phyloP scores from a whole-genome alignment of 2,329 filamentous ascomycete genomes.

The Catunica adiposa region DNA sequence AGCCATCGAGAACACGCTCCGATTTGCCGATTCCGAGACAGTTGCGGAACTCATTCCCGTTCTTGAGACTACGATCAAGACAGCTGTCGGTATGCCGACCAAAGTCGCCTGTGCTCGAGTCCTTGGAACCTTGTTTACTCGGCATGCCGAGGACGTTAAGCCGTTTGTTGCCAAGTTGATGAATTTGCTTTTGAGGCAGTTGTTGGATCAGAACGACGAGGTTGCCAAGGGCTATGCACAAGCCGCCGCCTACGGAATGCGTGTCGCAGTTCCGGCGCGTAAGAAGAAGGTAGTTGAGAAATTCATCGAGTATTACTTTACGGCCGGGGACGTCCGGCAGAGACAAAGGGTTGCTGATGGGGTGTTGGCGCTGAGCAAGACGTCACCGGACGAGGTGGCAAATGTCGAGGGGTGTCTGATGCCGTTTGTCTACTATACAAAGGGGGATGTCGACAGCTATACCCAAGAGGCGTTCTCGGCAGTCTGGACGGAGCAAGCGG shows the following conservation, averaged over 20 bases:
- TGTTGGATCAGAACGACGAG: constrained; percentile 84
- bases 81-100: constrained; percentile 75
- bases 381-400: constrained; percentile 77
- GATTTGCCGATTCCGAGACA: constrained; percentile 61
- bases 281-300: constrained; percentile 35
- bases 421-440: constrained; percentile 75
- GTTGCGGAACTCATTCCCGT: constrained; percentile 57
- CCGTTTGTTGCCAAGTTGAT: constrained; percentile 63
- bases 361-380: constrained; percentile 66
- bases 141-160: constrained; percentile 57
- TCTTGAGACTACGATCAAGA: constrained; percentile 66
- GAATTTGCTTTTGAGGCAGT: constrained; percentile 60
- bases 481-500: constrained; percentile 83
- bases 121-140: constrained; percentile 67
- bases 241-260: constrained; percentile 70
- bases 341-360: constrained; percentile 68
- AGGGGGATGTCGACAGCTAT: constrained; percentile 69
- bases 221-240: constrained; percentile 80
- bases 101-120: constrained; percentile 84
- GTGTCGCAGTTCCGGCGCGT: constrained; percentile 33
- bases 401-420: constrained; percentile 57
- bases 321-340: constrained; percentile 58
- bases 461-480: constrained; percentile 65
- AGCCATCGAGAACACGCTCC: constrained; percentile 75
- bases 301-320: constrained; percentile 58